Evolutionary conservation across 2,329 filamentous ascomycete genomes (phyloP), one percentile per base, ranked within the genome.

Genomic region (Colletotrichum siamense): DNA sequence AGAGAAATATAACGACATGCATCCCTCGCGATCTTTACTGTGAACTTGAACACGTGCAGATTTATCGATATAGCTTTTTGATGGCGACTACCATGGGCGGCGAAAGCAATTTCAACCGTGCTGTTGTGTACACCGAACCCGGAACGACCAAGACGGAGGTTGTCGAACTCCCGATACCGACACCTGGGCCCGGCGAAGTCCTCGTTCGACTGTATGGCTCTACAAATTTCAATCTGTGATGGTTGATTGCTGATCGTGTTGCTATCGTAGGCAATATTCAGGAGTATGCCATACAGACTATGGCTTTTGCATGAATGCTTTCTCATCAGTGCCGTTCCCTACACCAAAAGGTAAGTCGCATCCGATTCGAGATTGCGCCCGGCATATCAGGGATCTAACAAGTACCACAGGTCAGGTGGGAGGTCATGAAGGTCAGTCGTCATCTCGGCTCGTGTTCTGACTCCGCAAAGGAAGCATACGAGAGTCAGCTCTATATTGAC

Each of bases 281-380:
- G 78, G 79, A 18, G 80, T 82, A 24, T 82, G 81, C 63, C 80
- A 82, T 34, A 82, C 80, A 8, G 80, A 82, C 59, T 79, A 81
- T 62, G 79, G 79, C 8, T 78, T 79, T 36, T 81, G 80, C 73
- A 73, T 76, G 34, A 79, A 79, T 36, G 67, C 76, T n/a, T 79
- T 79, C 73, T 74, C 61, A 32, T 76, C 73, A 39, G 63, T 77
- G 15, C 78, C 78, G 9, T 75, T 72, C 44, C 73, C 73, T 7
- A 75, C 73, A 36, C 73, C 73, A 18, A 75, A 67, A 67, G 73
- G 73, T 75, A 44, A 12, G 62, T 55, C 22, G 4, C 39, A 24
- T 8, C 62, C 12, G 44, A 28, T 26, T 9, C 70, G 30, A 57
- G 28, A 26, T 49, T 18, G n/a, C 67, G 0, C 16, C 6, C n/a